Base-by-base conservation (phyloP, 768 basidiomycete genomes). In the Mycena haematopus region DNA sequence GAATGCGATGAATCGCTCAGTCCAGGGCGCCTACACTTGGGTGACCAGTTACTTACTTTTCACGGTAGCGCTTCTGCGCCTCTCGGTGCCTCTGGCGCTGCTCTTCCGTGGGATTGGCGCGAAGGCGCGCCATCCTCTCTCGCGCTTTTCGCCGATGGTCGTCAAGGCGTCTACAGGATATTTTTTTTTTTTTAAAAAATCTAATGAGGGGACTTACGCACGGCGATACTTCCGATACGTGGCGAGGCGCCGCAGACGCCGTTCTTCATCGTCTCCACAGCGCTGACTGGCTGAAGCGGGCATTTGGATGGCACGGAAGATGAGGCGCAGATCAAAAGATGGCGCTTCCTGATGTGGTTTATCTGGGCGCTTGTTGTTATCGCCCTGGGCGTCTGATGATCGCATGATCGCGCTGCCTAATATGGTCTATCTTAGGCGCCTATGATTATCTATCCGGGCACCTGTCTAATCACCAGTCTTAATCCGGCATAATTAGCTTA, bases 401-500 rank as follows among this genome's bases (percentile, higher is more conserved):
- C 9, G 29, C n/a, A n/a, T n/a, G n/a, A n/a, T n/a, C n/a, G n/a
- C n/a, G 29, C 29, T 5, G 29, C 4, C 29, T 31, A 31, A n/a
- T n/a, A n/a, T n/a, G n/a, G n/a, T 31, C 29, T 31, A 31, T 31
- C 29, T 31, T 31, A 31, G n/a, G n/a, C n/a, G n/a, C n/a, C n/a
- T n/a, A n/a, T n/a, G n/a, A n/a, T n/a, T 31, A 4, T 31, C 29
- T 9, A 31, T 4, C 29, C 29, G 6, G 29, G 29, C 29, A n/a
- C n/a, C n/a, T 31, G 29, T 31, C 29, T 2, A 9, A 25, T 19
- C 44, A n/a, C 54, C n/a, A 25, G 5, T 17, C 56, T n/a, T 4
- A 6, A 56, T 47, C 9, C 2, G 46, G 33, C 33, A 2, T 56
- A 49, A 56, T 56, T 22, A 25, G 56, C 13, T 56, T 35, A 56